These are phyloP conservation scores for Pichia norvegensis DNA, from an alignment of 1,139 yeast species.

Conservation along the genomic window DNA sequence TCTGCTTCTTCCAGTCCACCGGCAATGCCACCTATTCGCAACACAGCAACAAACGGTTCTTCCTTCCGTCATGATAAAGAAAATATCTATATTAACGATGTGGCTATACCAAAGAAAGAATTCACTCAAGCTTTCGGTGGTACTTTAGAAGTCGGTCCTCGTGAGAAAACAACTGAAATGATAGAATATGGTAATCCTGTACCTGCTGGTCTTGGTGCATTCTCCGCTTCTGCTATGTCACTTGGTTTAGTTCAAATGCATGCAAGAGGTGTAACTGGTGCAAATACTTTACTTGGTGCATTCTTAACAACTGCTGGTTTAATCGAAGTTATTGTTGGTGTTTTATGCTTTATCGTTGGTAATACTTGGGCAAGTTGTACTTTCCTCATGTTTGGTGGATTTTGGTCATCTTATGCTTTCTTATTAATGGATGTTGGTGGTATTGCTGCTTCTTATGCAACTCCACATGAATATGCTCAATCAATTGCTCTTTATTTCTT, in stretches of 20 bases:
- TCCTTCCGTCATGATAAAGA: constrained; percentile 19
- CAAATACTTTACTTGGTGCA: constrained; percentile 35
- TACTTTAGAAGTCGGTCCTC: constrained; percentile 25
- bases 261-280: constrained; percentile 31
- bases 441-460: constrained; percentile 42
- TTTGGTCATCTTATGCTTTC: constrained; percentile 63
- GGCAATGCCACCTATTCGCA: constrained; percentile 7
- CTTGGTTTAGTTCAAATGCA: constrained; percentile 30
- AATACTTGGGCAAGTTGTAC: constrained; percentile 40
- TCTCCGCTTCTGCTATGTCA: constrained; percentile 25
- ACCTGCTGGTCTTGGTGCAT: constrained; percentile 32
- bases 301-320: constrained; percentile 42
- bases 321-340: constrained; percentile 41
- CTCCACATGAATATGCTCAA: constrained; percentile 37
- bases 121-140: constrained; percentile 31
- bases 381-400: constrained; percentile 65
- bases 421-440: constrained; percentile 51
- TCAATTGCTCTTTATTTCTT: constrained; percentile 54
- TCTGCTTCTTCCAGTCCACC: constrained; percentile 21
- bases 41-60: constrained; percentile 11
- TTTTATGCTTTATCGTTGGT: constrained; percentile 32
- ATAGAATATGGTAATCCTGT: constrained; percentile 30
- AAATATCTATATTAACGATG: constrained; percentile 29
- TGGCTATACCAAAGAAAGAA: constrained; percentile 26
- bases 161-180: constrained; percentile 22